A percentile compares a stretch with the other conserved stretches of the same genome.
phyloP scores from a whole-genome alignment of 2,329 filamentous ascomycete species.

The Aquanectria penicillioides region DNA sequence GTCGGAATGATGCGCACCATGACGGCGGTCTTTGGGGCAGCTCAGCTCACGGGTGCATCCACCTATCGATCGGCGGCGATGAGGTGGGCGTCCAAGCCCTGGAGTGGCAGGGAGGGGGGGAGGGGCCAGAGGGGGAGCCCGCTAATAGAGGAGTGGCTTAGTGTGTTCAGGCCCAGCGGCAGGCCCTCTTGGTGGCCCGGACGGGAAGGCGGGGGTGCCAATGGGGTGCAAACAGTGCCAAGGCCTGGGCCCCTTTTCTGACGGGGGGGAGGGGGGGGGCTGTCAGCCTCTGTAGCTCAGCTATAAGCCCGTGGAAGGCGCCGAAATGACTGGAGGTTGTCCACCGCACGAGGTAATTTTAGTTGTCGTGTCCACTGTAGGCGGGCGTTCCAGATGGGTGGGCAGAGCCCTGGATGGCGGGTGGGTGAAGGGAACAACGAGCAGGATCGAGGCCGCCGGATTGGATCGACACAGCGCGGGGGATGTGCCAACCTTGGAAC shows the following conservation, averaged over 20 bases:
- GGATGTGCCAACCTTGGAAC: slow-evolving; percentile 8
- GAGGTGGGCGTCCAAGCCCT: slow-evolving; percentile 6
- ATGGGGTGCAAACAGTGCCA: too few species aligned
- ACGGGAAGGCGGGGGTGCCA: too few species aligned
- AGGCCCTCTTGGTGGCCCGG: too few species aligned
- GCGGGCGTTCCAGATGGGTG: not conserved
- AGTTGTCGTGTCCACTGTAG: not conserved
- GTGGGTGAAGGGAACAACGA: slow-evolving; percentile 4
- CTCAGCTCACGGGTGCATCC: slow-evolving; percentile 6
- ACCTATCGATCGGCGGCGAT: slow-evolving; percentile 16
- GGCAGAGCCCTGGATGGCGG: slow-evolving; percentile 7
- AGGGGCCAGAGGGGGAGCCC: not conserved
- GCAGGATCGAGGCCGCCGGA: slow-evolving; percentile 12
- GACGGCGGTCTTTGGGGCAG: slow-evolving; percentile 30
- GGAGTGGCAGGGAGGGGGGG: not conserved
- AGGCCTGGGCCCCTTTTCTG: too few species aligned
- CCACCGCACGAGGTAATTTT: too few species aligned
- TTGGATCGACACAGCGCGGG: slow-evolving; percentile 19
- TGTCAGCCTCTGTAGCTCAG: too few species aligned
- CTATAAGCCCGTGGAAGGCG: too few species aligned
- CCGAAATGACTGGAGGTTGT: too few species aligned
- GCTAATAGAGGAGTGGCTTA: not conserved
- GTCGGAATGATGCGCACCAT: slow-evolving; percentile 69
- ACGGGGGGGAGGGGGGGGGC: too few species aligned
- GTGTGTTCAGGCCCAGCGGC: not conserved